Percentiles rank a stretch among this genome's conserved stretches.
Conservation (phyloP, 23 red algal genomes). For the Cyanidium caldarium region DNA sequence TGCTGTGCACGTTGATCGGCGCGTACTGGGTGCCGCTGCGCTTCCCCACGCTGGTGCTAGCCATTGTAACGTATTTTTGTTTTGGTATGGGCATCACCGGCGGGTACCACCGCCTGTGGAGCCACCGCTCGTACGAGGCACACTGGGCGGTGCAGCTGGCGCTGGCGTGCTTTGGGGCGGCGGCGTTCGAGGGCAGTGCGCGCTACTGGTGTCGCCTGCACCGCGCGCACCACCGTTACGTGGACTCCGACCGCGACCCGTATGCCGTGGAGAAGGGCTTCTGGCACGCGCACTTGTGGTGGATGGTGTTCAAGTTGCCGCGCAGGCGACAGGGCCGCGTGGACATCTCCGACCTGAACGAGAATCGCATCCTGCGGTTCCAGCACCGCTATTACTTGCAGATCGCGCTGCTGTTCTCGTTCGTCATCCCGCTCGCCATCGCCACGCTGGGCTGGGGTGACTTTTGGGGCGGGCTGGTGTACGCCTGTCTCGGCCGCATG, state of each 20-base stretch:
- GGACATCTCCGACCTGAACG: conserved; percentile 89
- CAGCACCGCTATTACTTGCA: conserved; percentile 89
- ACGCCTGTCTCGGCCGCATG: conserved; percentile 94
- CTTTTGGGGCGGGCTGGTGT: conserved; percentile 87
- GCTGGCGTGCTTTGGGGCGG: conserved; percentile 67
- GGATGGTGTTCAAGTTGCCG: conserved; percentile 97
- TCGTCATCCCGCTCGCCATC: conserved; percentile 56
- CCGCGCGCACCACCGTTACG: conserved; percentile 91
- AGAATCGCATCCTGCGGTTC: conserved; percentile 44
- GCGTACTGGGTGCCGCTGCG: conserved; percentile 49
- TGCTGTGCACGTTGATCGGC: conserved; percentile 49
- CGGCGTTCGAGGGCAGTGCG: conserved; percentile 85
- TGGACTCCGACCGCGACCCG: conserved; percentile 72
- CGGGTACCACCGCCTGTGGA: conserved; percentile 86
- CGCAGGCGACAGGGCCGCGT: conserved; percentile 53
- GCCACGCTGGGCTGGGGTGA: conserved; percentile 61
- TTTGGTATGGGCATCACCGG: conserved; percentile 86
- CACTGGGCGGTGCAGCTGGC: conserved; percentile 60
- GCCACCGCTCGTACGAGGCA: conserved; percentile 62
- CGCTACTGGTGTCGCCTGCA: conserved; percentile 96
- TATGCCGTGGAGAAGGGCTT: conserved; percentile 96
- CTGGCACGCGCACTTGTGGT: conserved; percentile 88
- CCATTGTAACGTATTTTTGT: conserved; percentile 65
- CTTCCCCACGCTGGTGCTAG: conserved; percentile 40
- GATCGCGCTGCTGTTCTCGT: conserved; percentile 74